phyloP scores from a whole-genome alignment of 305 asterid genomes.

The Fraxinus sp. region DNA sequence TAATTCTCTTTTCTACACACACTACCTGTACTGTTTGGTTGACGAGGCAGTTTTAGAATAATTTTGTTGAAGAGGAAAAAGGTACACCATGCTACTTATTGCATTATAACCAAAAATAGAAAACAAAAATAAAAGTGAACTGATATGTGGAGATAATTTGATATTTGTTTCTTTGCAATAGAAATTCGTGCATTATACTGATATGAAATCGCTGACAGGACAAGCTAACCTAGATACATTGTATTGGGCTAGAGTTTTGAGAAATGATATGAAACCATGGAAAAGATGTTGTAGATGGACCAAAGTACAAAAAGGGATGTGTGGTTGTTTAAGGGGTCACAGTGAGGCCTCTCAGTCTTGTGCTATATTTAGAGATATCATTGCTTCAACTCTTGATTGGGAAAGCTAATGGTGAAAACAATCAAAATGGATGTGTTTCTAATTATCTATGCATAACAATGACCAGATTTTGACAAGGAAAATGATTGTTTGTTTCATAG shows the following conservation, averaged over 20 bases:
- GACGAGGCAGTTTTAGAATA: background rate
- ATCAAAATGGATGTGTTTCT: background rate
- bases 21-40: background rate
- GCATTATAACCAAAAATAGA: background rate
- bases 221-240: background rate
- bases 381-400: background rate
- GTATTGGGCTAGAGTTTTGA: background rate
- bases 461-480: background rate
- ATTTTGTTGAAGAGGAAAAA: background rate
- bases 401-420: background rate
- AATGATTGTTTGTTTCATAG: background rate
- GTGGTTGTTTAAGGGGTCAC: background rate
- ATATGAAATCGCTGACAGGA: background rate
- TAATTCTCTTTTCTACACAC: background rate
- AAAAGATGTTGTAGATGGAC: background rate
- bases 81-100: background rate
- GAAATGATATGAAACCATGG: background rate
- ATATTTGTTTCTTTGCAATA: background rate
- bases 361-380: background rate
- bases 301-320: background rate
- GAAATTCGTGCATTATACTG: background rate
- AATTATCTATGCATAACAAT: background rate
- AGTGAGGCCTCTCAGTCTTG: background rate
- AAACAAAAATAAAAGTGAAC: background rate
- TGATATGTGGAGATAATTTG: background rate